Evolutionary conservation across 306 rosid species (phyloP).

Genomic region (Begonia loranthoides): DNA sequence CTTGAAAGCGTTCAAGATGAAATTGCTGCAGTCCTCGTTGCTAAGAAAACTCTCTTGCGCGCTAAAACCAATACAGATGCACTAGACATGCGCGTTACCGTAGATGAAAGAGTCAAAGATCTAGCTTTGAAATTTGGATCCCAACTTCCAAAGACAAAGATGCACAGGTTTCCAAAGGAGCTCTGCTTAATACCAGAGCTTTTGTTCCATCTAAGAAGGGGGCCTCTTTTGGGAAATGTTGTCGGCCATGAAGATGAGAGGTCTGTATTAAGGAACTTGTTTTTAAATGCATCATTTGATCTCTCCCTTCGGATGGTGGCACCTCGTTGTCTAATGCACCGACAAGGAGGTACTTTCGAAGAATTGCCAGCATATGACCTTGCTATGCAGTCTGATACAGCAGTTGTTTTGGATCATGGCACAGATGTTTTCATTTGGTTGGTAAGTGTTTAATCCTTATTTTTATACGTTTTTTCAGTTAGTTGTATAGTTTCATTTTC

Average conservation of each 20-base stretch:
- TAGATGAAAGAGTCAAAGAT: conserved; percentile 86
- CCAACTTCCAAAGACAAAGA: conserved; percentile 67
- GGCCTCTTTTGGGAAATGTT: conserved; percentile 80
- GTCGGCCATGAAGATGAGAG: conserved; percentile 97
- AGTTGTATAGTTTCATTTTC: no score
- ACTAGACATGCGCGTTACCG: conserved; percentile 48
- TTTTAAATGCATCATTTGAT: conserved; percentile 81
- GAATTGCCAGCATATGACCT: conserved; percentile 91
- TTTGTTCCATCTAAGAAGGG: conserved; percentile 81
- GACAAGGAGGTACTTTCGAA: conserved; percentile 87
- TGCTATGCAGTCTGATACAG: conserved; percentile 92
- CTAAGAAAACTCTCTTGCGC: conserved; percentile 65
- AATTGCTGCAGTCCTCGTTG: conserved; percentile 74
- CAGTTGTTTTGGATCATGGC: conserved; percentile 92
- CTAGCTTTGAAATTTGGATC: conserved; percentile 64
- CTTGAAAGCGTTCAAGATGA: conserved; percentile 83
- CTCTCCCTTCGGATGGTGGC: conserved; percentile 91
- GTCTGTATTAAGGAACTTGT: conserved; percentile 68
- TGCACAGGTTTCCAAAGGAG: conserved; percentile 66
- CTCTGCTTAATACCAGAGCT: conserved; percentile 70
- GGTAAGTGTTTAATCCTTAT: conserved; percentile 32
- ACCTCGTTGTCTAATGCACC: conserved; percentile 91
- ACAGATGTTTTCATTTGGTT: conserved; percentile 93
- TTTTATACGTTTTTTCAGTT: background rate
- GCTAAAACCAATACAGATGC: conserved; percentile 58